These are phyloP conservation scores for Venturia aucupariae DNA, from an alignment of 2,329 filamentous ascomycete genomes.

Conservation along the genomic window DNA sequence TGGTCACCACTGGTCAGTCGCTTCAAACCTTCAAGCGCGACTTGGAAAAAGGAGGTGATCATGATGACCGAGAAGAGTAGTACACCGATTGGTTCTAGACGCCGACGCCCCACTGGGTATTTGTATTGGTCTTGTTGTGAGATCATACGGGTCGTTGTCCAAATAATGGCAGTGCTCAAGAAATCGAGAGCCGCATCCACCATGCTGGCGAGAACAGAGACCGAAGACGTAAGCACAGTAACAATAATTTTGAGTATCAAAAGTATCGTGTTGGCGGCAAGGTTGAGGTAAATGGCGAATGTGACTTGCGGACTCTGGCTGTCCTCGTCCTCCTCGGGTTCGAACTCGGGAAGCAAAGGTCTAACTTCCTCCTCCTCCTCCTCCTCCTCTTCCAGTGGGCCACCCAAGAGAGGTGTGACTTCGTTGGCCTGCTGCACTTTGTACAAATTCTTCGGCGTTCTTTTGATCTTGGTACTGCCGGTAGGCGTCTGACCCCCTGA, in stretches of 20 bases:
- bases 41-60: conserved; percentile 76
- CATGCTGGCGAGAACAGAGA: conserved; percentile 70
- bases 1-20: conserved; percentile 54
- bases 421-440: conserved; percentile 51
- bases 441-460: conserved; percentile 81
- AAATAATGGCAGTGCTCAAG: conserved; percentile 71
- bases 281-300: conserved; percentile 81
- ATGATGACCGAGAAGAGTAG: conserved; percentile 78
- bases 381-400: conserved; percentile 34
- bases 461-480: conserved; percentile 48
- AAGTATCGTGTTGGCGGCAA: conserved; percentile 66
- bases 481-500: conserved; percentile 16
- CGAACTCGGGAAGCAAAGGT: conserved; percentile 58
- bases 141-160: conserved; percentile 67
- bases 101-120: conserved; percentile 69
- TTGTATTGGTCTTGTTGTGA: conserved; percentile 63
- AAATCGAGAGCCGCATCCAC: conserved; percentile 77
- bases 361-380: conserved; percentile 30
- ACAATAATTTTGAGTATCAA: conserved; percentile 70
- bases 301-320: conserved; percentile 67
- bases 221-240: conserved; percentile 66
- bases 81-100: conserved; percentile 70
- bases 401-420: conserved; percentile 49
- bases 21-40: conserved; percentile 60
- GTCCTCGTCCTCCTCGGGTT: conserved; percentile 60